These are phyloP conservation scores for Lizonia empirigonia DNA, from an alignment of 2,329 filamentous ascomycete species.

Conservation along the genomic window DNA sequence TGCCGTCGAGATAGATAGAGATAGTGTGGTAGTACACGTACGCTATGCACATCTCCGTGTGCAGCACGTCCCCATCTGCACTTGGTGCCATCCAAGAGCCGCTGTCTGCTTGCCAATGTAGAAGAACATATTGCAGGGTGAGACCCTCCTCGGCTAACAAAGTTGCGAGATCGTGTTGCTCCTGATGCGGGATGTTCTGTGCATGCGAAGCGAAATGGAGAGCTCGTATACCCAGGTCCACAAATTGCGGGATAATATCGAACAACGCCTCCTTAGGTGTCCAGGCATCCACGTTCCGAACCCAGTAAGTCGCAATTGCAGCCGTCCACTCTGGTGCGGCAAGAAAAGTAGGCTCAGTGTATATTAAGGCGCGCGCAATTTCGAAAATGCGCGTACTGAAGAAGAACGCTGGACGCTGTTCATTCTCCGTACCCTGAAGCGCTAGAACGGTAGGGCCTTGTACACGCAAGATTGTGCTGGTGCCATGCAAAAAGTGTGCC, in stretches of 20 bases:
- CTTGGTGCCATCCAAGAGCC: neutral
- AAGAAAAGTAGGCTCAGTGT: constrained; percentile 31
- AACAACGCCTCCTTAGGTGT: constrained; percentile 36
- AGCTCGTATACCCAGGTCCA: constrained; percentile 27
- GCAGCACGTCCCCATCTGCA: neutral
- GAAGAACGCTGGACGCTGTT: constrained; percentile 30
- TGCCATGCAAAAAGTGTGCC: constrained; percentile 36
- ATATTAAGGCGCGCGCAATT: constrained; percentile 35
- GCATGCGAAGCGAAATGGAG: constrained; percentile 4
- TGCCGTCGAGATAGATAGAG: constrained; percentile 38
- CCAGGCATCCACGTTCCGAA: constrained; percentile 14
- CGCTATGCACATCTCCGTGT: constrained; percentile 23
- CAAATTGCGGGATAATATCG: constrained; percentile 31
- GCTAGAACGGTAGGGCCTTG: constrained; percentile 22
- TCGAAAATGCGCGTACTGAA: constrained; percentile 36
- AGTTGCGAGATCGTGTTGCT: neutral
- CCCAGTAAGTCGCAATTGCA: constrained; percentile 28
- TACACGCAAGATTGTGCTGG: constrained; percentile 32
- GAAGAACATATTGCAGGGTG: constrained; percentile 18
- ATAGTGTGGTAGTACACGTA: constrained; percentile 32
- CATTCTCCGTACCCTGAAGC: neutral
- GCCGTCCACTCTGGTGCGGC: constrained; percentile 24
- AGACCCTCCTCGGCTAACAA: constrained; percentile 29
- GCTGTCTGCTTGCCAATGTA: constrained; percentile 20
- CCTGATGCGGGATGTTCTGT: neutral